Evolutionary conservation across 2,329 filamentous ascomycete species (phyloP), one percentile per base, ranked within the genome.

Genomic region (Claviceps paspali): DNA sequence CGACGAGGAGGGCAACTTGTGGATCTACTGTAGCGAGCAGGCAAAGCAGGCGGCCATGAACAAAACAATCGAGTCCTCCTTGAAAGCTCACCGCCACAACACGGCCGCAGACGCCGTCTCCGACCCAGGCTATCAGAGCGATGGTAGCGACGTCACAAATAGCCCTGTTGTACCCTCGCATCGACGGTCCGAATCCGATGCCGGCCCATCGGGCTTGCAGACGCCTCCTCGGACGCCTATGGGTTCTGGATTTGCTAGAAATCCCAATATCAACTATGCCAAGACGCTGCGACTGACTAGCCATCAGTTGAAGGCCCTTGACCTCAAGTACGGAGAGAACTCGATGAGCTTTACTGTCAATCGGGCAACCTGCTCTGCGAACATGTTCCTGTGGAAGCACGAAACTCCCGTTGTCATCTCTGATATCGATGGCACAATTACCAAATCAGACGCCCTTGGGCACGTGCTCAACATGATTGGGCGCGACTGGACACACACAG

Each of bases 1-100:
- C 31, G 91, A 98, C 52, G 86, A 93, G 52, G 77, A 91, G 41
- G 91, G 91, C 6, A 98, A 98, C 50, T 68, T 98, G n/a, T 96
- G 91, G 88, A 96, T 98, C 47, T 98, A 98, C 62, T 91, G 86
- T 60, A 96, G 87, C 49, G 87, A 96, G 56, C 87, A 94, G 52
- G 86, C 91, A 18, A 96, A 95, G 53, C 81, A 91, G 49, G 81
- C 82, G 6, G 88, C 88, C 23, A 79, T 79, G 63, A 78, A 80
- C 54, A 70, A 63, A 47, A 70, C 69, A 1, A 65, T 70, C 42
- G 68, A 72, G 39, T 61, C 65, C 6, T 62, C 66, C 8, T 52
- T 71, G 33, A 60, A 63, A 14, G 56, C 61, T 8, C 58, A 61
- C 40, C 55, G 61, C 12, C 56, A 60, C 11, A 64, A 76, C 27